Base-by-base conservation (phyloP, 352 stramenopile genomes). In the Pythium utonaiense region DNA sequence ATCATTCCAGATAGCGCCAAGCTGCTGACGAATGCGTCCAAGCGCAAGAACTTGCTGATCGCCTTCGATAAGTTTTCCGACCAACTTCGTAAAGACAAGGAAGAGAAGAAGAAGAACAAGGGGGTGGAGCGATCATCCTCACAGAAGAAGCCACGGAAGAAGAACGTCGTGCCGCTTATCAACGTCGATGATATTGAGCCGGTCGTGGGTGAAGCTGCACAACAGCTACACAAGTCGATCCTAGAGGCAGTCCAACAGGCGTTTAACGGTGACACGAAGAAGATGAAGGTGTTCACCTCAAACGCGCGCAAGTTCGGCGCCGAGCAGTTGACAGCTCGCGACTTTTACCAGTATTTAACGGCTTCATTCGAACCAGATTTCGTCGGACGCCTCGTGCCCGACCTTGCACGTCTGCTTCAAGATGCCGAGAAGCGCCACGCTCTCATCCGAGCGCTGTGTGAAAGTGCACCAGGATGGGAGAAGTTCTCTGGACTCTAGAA, bases 271-370 rank as follows among this genome's bases (percentile, higher is more conserved):
- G 86, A 95, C 53, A 22, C 75, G 14, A 90, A 90, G 74, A 88
- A 89, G 60, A 91, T 95, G 80, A 93, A 95, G 60, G 73, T 75
- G 27, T 95, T 95, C 52, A 93, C 83, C 28, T 84, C 77, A 31
- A 89, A 91, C 49, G 84, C 86, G 31, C 86, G 86, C 57, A 93
- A 93, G 58, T 95, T 91, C 55, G 86, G 86, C 56, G 84, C 75
- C 49, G 83, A 95, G 57, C 80, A 93, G 65, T 87, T 95, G 66
- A 86, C 81, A n/a, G 86, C 86, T 8, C 77, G 86, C 28, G 83
- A 95, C 53, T 95, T 93, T 67, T 95, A 95, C 71, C 80, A 90
- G 62, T 95, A 95, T 85, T 85, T 95, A 80, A 93, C 82, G 44
- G 77, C 78, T 27, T 91, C 86, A 19, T 95, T 95, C 60, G 86